Conservation (phyloP, 345 rosid species). For the Salix koriyanagi region DNA sequence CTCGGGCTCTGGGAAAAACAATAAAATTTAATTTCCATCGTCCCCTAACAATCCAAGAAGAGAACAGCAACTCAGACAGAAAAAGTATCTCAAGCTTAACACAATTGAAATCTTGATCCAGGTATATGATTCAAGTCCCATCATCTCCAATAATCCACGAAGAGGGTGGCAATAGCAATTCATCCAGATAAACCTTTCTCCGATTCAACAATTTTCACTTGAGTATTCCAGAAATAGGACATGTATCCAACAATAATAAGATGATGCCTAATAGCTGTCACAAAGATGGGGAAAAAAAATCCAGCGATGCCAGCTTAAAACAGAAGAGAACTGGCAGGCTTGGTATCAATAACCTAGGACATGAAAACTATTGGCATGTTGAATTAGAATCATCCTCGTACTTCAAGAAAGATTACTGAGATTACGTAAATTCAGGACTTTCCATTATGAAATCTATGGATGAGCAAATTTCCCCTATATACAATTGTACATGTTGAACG, state of each 20-base stretch:
- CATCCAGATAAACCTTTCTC: background rate
- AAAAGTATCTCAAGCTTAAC: background rate
- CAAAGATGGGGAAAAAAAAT: background rate
- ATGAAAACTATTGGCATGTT: slow-evolving; percentile 3
- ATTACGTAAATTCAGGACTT: background rate
- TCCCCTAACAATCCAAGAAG: background rate
- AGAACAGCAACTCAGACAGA: background rate
- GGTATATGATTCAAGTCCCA: background rate
- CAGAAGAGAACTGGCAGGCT: background rate
- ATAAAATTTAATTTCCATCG: background rate
- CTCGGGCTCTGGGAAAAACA: background rate
- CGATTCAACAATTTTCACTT: background rate
- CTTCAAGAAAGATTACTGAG: background rate
- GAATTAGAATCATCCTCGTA: background rate
- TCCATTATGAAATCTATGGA: background rate
- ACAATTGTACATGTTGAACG: background rate
- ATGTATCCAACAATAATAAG: background rate
- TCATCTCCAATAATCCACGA: background rate
- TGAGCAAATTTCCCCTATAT: background rate
- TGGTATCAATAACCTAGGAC: background rate
- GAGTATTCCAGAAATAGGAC: background rate
- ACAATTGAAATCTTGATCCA: background rate
- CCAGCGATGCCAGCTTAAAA: background rate
- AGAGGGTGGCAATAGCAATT: background rate
- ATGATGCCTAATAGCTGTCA: background rate